Evolutionary conservation across 352 stramenopile genomes (phyloP).

Genomic region (Phytophthora pinifolia): DNA sequence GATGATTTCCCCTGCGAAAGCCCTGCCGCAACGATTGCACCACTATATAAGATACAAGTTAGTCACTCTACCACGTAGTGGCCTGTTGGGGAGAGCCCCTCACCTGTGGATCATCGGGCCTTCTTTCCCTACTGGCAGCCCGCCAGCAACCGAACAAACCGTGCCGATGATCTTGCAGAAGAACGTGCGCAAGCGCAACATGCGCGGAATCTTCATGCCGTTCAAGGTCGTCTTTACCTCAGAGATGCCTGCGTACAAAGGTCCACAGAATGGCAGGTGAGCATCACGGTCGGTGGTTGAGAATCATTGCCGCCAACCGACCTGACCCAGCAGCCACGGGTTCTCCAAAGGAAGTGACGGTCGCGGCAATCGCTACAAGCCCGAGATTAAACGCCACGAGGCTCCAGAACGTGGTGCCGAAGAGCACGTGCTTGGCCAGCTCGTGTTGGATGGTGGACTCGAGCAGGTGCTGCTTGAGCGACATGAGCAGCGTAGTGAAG

Average conservation of each 20-base stretch:
- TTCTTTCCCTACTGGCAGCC: conserved; percentile 91
- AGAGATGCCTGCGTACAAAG: conserved; percentile 64
- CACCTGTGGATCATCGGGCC: conserved; percentile 92
- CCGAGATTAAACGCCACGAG: conserved; percentile 68
- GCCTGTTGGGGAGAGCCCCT: no score
- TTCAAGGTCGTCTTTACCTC: conserved; percentile 94
- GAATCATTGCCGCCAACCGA: no score
- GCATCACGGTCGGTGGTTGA: no score
- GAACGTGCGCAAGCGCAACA: conserved; percentile 77
- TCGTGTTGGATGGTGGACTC: conserved; percentile 64
- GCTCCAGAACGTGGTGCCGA: conserved; percentile 70
- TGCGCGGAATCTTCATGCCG: conserved; percentile 83
- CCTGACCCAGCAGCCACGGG: conserved; percentile 74
- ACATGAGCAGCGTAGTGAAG: conserved; percentile 67
- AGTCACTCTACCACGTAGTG: no score
- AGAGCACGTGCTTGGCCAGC: conserved; percentile 59
- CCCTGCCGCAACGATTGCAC: conserved; percentile 70
- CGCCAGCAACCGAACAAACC: conserved; percentile 81
- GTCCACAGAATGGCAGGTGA: no score
- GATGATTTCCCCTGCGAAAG: conserved; percentile 81
- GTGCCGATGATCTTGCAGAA: conserved; percentile 90
- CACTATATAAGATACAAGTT: conserved; percentile 31
- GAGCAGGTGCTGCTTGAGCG: conserved; percentile 72
- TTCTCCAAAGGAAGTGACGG: conserved; percentile 72
- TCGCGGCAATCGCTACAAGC: conserved; percentile 75